These are phyloP conservation scores for Penicillium sp. DNA, from an alignment of 2,329 filamentous ascomycete genomes.

Conservation along the genomic window DNA sequence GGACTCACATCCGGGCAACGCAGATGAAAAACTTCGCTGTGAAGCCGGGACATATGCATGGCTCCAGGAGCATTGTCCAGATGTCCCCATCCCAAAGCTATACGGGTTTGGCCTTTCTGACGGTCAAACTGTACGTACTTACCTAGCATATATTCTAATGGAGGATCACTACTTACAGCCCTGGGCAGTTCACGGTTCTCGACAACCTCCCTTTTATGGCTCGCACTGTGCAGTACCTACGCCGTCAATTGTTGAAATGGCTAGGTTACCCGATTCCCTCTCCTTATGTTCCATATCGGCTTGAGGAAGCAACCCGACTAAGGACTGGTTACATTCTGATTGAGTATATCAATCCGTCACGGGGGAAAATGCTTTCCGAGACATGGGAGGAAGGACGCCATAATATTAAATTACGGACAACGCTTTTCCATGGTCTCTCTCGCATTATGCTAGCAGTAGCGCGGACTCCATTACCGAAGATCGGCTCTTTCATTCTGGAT, in stretches of 20 bases:
- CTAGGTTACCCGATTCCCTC: conserved; percentile 1
- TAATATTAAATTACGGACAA: conserved; percentile 2
- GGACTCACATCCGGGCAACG: conserved; percentile 33
- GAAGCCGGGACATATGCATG: conserved; percentile 41
- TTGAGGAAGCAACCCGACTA: not conserved
- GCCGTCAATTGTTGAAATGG: not conserved
- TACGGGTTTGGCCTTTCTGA: conserved; percentile 13
- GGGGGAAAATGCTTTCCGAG: conserved; percentile 16
- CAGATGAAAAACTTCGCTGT: conserved; percentile 42
- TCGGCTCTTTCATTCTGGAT: conserved; percentile 6
- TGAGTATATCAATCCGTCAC: conserved; percentile 10
- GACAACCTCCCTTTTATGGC: conserved; percentile 1
- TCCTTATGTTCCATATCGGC: not conserved
- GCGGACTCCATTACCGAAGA: conserved; percentile 3
- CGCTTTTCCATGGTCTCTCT: conserved; percentile 6
- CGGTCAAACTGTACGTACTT: conserved; percentile 12
- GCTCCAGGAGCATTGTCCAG: conserved; percentile 30
- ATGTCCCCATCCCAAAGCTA: conserved; percentile 11
- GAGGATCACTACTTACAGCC: too few species aligned
- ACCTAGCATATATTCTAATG: too few species aligned
- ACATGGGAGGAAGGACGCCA: conserved; percentile 10
- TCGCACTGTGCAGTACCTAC: not conserved
- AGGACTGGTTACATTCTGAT: conserved; percentile 13
- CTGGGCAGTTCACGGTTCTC: conserved; percentile 6
- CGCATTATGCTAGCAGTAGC: conserved; percentile 1